Evolutionary conservation across 2,329 filamentous ascomycete species (phyloP), one percentile per base, ranked within the genome.

Genomic region (Cladorrhinum sp.): DNA sequence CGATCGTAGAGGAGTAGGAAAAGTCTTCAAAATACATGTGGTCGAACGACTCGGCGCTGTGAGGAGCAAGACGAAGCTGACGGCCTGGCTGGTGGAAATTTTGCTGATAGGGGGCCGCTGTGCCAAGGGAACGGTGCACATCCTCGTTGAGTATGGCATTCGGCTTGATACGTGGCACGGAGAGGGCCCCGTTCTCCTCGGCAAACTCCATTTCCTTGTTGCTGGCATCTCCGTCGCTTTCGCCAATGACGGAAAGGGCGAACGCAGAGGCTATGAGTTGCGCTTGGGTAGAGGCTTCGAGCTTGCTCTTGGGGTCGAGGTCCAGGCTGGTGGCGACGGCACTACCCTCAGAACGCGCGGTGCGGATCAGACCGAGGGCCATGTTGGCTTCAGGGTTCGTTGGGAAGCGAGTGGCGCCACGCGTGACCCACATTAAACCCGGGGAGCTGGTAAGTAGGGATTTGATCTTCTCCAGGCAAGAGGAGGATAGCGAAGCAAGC

Each of bases 381-480:
- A 72, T 68, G 55, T 66, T 69, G n/a, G 50, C 60, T 3, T 59
- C 50, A 18, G 70, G 69, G 4, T 48, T 55, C 1, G 53, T 59
- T 9, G 63, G 52, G 50, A 65, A 63, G 16, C 60, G 59, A 20
- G 60, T 63, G 7, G 67, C 67, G 2, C 67, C 66, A 18, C 58
- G 59, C 13, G 67, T 69, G 32, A 77, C 68, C 76, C 76, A 77
- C 18, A 77, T 62, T 1, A 73, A 66, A 2, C 75, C 75, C 4
- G 63, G 61, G 1, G 68, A 54, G 2, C 50, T 48, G 1, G 64
- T 65, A 6, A 71, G 62, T 1, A 72, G 59, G 2, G 54, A 61
- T 25, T 68, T 67, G 22, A 72, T 48, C 48, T 61, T 56, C 6
- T 59, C 58, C 12, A 72, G 65, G 3, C 54, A 49, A 7, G 41